These are phyloP conservation scores for Cotoneaster glaucophyllus DNA, from an alignment of 306 rosid genomes.

Conservation along the genomic window DNA sequence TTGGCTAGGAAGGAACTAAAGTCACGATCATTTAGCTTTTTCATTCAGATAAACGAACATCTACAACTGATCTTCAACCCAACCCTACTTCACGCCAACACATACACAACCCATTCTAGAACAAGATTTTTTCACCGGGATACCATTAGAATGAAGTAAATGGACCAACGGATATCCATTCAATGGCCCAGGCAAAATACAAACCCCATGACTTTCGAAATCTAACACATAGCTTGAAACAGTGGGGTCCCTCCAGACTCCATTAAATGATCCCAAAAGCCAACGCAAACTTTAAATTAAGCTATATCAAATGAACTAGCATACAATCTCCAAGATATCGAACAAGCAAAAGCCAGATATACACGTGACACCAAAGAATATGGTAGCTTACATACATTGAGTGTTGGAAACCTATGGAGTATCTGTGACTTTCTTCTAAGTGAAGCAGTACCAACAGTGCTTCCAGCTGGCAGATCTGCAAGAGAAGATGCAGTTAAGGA, in stretches of 20 bases:
- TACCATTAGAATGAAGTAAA: not conserved
- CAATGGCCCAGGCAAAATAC: not conserved
- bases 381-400: slow-evolving; percentile 55
- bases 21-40: not conserved
- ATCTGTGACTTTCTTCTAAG: slow-evolving; percentile 84
- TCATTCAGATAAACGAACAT: not conserved
- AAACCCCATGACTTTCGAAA: not conserved
- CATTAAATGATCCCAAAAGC: not conserved
- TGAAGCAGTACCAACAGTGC: slow-evolving; percentile 82
- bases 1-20: not conserved
- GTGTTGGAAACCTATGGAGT: slow-evolving; percentile 68
- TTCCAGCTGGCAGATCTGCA: slow-evolving; percentile 67
- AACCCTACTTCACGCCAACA: not conserved
- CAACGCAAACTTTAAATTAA: not conserved
- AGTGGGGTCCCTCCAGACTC: not conserved
- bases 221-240: not conserved
- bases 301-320: not conserved
- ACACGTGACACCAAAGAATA: not conserved
- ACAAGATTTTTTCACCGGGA: not conserved
- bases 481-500: slow-evolving; percentile 62
- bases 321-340: not conserved
- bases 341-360: not conserved
- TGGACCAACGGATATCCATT: not conserved
- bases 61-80: not conserved
- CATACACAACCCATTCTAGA: not conserved